Conservation (phyloP, 306 rosid genomes). For the Senna siamea region DNA sequence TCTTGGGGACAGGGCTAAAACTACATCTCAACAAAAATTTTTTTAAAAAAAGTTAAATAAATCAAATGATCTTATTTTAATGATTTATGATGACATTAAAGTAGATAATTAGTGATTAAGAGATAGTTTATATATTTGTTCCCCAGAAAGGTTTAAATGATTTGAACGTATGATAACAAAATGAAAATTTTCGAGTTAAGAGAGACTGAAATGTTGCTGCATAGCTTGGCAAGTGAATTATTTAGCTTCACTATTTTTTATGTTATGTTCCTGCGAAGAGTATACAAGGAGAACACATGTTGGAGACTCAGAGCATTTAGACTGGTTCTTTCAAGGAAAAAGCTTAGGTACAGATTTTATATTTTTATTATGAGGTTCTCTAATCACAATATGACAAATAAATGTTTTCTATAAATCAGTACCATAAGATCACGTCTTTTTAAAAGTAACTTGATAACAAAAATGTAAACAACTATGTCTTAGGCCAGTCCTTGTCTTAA, state of each 20-base stretch:
- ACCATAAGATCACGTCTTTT: no score
- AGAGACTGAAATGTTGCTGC: neutral
- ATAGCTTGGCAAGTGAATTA: neutral
- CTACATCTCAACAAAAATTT: neutral
- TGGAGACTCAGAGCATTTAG: neutral
- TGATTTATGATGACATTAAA: neutral
- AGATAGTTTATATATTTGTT: constrained; percentile 1
- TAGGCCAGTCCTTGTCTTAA: neutral
- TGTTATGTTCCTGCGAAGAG: neutral
- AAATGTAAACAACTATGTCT: no score
- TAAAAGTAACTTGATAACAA: no score
- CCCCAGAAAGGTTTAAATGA: neutral
- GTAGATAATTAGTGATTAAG: constrained; percentile 20
- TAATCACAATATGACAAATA: no score
- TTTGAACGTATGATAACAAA: neutral
- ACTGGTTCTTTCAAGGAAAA: neutral
- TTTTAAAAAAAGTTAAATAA: neutral
- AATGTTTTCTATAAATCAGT: no score
- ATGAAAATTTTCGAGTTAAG: neutral
- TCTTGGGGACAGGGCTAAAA: neutral
- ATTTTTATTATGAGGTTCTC: no score
- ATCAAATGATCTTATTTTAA: neutral
- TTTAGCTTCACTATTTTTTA: neutral
- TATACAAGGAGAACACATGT: neutral
- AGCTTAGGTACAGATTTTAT: no score